A percentile compares a stretch with the other conserved stretches of the same genome.
Evolutionary conservation across 257 asterid species (phyloP).

Genomic region (Solanum peruvianum): DNA sequence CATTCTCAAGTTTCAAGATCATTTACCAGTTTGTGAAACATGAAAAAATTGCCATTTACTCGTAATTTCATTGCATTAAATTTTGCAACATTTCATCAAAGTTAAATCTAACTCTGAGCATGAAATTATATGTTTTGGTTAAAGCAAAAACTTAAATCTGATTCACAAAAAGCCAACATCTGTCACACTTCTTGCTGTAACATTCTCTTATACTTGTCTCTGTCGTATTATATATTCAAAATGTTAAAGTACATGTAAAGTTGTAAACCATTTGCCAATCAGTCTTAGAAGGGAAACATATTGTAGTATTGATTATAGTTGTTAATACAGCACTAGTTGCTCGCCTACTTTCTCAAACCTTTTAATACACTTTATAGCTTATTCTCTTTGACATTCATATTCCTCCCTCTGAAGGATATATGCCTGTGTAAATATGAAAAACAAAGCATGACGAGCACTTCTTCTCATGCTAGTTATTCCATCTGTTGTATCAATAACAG

Average conservation of each 20-base stretch:
- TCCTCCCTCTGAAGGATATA: no score
- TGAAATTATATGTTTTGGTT: neutral
- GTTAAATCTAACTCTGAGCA: neutral
- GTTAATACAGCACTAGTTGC: neutral
- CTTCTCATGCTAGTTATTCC: no score
- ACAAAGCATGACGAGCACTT: no score
- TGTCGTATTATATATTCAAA: neutral
- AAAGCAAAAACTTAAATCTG: constrained; percentile 63
- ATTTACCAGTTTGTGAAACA: constrained; percentile 22
- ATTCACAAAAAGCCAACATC: constrained; percentile 54
- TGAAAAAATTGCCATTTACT: neutral
- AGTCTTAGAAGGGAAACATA: neutral
- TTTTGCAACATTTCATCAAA: neutral
- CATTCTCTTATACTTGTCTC: neutral
- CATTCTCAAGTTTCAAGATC: constrained; percentile 51
- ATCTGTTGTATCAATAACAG: no score
- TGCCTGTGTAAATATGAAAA: no score
- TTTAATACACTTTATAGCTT: no score
- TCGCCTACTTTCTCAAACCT: no score
- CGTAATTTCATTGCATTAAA: neutral
- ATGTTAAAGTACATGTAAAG: neutral
- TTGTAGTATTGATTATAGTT: neutral
- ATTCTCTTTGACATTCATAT: no score
- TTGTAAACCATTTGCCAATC: neutral
- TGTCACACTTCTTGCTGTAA: constrained; percentile 75